Base-by-base conservation (phyloP, 768 basidiomycete genomes). In the Panaeolus cyanescens region DNA sequence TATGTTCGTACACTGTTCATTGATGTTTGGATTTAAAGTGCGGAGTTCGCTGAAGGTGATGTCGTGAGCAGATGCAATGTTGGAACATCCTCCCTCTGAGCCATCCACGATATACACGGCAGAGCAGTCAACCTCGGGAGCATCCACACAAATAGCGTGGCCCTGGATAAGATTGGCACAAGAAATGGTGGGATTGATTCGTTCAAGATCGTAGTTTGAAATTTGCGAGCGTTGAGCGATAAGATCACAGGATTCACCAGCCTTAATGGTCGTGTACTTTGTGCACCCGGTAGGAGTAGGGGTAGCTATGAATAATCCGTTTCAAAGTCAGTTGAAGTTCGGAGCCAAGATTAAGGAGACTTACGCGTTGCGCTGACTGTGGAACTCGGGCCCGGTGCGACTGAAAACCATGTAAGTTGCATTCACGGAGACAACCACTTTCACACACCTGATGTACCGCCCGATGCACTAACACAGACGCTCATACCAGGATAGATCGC, bases 21-120 rank as follows among this genome's bases (percentile, higher is more conserved):
- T 74, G 59, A 91, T 70, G 66, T 90, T 87, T 2, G 85, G 88
- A 75, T 91, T 91, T 9, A 50, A n/a, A 4, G 19, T 8, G 15
- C 45, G 45, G 10, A 50, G 25, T 20, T 9, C 12, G 25, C 45
- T 50, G 25, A 50, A 50, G 22, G 45, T 50, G 45, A 20, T 50
- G 4, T 50, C 15, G 12, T 50, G 19, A 50, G 45, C 25, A 6
- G 25, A 8, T 3, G 45, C 45, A 28, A 50, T 50, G 25, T 50
- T 50, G 12, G 45, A 28, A 28, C 45, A 50, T 4, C 45, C 45
- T 13, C 45, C 45, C 17, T 50, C 45, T 28, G 45, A 25, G 2
- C 45, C 45, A 25, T 50, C 25, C 2, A 50, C 45, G n/a, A 50
- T 50, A 28, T 50, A 20, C 15, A 50, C 15, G 10, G 45, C 45